Evolutionary conservation across 148 eudicot species (phyloP).

Genomic region (Chenopodium formosanum): DNA sequence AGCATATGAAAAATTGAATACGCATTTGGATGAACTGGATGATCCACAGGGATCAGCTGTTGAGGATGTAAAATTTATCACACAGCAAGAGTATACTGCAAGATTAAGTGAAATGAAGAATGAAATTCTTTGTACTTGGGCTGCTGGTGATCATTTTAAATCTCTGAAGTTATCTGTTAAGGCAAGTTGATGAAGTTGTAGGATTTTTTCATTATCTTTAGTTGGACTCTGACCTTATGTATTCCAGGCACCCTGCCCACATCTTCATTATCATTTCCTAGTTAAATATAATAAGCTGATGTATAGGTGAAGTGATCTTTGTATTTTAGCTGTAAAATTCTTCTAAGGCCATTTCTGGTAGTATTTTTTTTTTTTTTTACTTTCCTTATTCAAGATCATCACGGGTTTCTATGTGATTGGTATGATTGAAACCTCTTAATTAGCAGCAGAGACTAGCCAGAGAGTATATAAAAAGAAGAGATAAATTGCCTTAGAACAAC

Average conservation of each 20-base stretch:
- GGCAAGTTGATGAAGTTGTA: constrained; percentile 36
- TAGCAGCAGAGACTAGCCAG: background rate
- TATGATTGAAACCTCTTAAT: no score
- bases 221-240: background rate
- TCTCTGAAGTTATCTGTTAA: constrained; percentile 65
- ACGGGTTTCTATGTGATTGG: background rate
- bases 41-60: constrained; percentile 46
- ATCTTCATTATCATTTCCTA: background rate
- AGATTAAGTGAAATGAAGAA: constrained; percentile 55
- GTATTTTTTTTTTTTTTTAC: background rate
- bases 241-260: background rate
- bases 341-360: background rate
- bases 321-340: background rate
- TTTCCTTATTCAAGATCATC: background rate
- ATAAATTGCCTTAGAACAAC: no score
- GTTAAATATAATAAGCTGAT: background rate
- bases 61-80: constrained; percentile 41
- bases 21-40: constrained; percentile 55
- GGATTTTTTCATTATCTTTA: background rate
- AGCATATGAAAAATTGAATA: constrained; percentile 43
- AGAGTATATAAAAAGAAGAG: background rate
- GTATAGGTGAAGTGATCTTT: background rate
- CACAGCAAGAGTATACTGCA: constrained; percentile 57
- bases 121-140: constrained; percentile 60
- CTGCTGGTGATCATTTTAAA: constrained; percentile 57